Evolutionary conservation across 2,329 filamentous ascomycete species (phyloP).

Genomic region (Mariannaea elegans): DNA sequence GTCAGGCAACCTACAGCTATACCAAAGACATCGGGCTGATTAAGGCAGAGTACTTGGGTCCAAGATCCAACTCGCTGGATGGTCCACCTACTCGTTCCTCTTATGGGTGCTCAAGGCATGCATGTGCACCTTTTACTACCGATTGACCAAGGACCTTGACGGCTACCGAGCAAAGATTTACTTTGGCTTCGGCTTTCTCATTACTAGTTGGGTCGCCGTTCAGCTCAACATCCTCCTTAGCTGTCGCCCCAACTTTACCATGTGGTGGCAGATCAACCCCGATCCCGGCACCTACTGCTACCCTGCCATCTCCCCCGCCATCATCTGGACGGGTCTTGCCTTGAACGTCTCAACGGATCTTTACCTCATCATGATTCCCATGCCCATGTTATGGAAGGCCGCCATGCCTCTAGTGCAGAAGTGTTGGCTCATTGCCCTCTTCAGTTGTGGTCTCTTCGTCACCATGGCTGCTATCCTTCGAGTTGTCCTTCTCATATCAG

Average conservation of each 20-base stretch:
- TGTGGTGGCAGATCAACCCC: conserved; percentile 68
- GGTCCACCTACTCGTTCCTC: conserved; percentile 62
- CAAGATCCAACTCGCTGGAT: conserved; percentile 65
- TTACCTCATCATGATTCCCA: conserved; percentile 66
- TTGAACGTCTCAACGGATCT: conserved; percentile 65
- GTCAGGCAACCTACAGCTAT: too few species aligned
- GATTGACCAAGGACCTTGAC: conserved; percentile 57
- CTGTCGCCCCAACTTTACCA: conserved; percentile 59
- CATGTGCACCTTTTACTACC: conserved; percentile 64
- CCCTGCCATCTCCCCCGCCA: conserved; percentile 58
- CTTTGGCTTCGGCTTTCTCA: conserved; percentile 60
- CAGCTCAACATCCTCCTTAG: conserved; percentile 60
- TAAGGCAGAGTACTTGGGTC: conserved; percentile 58
- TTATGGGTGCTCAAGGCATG: conserved; percentile 66
- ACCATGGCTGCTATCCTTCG: conserved; percentile 51
- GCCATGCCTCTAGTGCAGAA: conserved; percentile 49
- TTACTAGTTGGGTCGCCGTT: conserved; percentile 57
- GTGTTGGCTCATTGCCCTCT: conserved; percentile 49
- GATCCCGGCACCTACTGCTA: conserved; percentile 62
- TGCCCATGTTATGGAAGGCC: conserved; percentile 59
- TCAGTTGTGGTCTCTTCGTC: conserved; percentile 52
- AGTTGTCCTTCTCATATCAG: conserved; percentile 40
- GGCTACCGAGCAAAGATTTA: conserved; percentile 55
- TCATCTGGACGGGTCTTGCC: conserved; percentile 60
- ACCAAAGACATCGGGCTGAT: too few species aligned